Conservation (phyloP, 441 rosid genomes). For the Viola pubescens region DNA sequence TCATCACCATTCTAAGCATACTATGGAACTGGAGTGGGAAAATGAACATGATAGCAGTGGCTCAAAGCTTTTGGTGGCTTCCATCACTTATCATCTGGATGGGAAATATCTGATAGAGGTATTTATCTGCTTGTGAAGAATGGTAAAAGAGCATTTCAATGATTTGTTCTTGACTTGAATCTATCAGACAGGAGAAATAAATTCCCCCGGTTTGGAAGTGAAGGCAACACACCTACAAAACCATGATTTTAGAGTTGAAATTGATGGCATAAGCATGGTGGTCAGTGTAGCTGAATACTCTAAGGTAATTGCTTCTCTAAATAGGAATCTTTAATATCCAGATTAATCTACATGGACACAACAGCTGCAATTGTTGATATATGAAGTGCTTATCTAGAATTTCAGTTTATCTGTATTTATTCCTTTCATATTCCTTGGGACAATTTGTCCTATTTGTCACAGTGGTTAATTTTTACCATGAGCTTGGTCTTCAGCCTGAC, state of each 20-base stretch:
- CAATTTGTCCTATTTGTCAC: no score
- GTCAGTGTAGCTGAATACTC: conserved; percentile 52
- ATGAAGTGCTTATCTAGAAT: no score
- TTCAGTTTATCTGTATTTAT: neutral
- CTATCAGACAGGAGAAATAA: conserved; percentile 38
- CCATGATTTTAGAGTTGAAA: conserved; percentile 56
- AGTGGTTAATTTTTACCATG: no score
- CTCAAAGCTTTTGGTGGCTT: conserved; percentile 38
- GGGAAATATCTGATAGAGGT: conserved; percentile 72
- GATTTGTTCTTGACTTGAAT: conserved; percentile 6
- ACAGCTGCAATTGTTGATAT: no score
- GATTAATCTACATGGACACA: neutral
- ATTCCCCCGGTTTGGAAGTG: conserved; percentile 35
- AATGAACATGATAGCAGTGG: conserved; percentile 40
- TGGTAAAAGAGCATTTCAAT: conserved; percentile 15
- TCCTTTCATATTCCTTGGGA: neutral
- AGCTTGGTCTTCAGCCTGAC: no score
- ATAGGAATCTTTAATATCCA: neutral
- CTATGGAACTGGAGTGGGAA: conserved; percentile 74
- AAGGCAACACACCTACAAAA: conserved; percentile 43
- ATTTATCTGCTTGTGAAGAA: conserved; percentile 17
- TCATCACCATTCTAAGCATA: conserved; percentile 53
- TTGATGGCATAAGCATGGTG: conserved; percentile 42
- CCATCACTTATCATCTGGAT: conserved; percentile 43
- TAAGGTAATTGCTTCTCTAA: conserved; percentile 41